A percentile compares a stretch with the other conserved stretches of the same genome.
Evolutionary conservation across 805 yeast genomes (phyloP).

Genomic region (Candida methanosorbosa): DNA sequence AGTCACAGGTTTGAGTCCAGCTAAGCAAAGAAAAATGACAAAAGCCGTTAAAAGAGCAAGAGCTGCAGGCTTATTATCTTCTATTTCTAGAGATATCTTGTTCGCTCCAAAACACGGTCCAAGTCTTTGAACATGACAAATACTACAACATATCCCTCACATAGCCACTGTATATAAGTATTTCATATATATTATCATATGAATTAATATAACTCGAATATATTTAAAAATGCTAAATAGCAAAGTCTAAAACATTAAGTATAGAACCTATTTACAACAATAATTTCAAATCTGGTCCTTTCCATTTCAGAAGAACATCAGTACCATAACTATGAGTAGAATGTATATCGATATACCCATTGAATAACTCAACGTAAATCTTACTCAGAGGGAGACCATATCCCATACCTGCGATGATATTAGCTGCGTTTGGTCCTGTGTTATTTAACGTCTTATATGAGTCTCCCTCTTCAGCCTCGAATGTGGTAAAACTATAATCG

Average conservation of each 20-base stretch:
- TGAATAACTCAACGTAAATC: conserved; percentile 66
- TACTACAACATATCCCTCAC: no score
- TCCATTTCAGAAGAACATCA: conserved; percentile 54
- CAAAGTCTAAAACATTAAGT: neutral
- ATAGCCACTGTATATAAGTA: no score
- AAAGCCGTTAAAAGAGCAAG: conserved; percentile 77
- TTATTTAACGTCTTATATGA: conserved; percentile 54
- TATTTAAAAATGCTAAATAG: neutral
- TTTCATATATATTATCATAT: neutral
- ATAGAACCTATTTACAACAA: neutral
- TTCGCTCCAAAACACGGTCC: conserved; percentile 24
- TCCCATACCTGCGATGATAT: conserved; percentile 88
- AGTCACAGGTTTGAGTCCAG: conserved; percentile 55
- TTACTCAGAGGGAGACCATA: conserved; percentile 84
- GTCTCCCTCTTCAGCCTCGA: conserved; percentile 46
- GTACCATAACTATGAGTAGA: conserved; percentile 74
- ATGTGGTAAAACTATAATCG: conserved; percentile 82
- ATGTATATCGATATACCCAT: conserved; percentile 61
- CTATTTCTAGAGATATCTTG: conserved; percentile 56
- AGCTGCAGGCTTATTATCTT: conserved; percentile 69
- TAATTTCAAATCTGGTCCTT: conserved; percentile 22
- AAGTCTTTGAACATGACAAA: neutral
- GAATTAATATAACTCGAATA: neutral
- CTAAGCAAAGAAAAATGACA: conserved; percentile 62
- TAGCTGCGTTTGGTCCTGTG: conserved; percentile 44